Evolutionary conservation across 768 basidiomycete genomes (phyloP).

Genomic region (Tylopilus sp.): DNA sequence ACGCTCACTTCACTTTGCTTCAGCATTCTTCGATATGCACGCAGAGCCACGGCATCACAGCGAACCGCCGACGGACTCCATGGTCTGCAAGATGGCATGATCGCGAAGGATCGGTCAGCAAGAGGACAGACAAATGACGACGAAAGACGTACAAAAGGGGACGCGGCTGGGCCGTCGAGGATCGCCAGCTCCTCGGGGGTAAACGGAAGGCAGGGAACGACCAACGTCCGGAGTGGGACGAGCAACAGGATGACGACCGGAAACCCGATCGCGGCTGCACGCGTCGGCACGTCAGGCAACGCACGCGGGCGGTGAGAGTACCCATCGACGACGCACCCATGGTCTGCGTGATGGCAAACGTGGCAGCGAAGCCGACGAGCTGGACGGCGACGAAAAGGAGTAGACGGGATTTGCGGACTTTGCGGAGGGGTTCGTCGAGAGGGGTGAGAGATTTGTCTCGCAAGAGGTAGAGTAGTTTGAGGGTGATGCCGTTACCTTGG

Average conservation of each 20-base stretch:
- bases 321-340: constrained; percentile 48
- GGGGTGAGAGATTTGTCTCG: constrained; percentile 65
- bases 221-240: constrained; percentile 65
- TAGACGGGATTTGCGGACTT: constrained; percentile 73
- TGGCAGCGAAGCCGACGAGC: constrained; percentile 79
- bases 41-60: constrained; percentile 5
- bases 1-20: too few species aligned
- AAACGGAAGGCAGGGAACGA: constrained; percentile 77
- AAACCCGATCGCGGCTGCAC: constrained; percentile 81
- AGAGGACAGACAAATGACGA: neutral
- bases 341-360: constrained; percentile 89
- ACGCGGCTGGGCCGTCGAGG: constrained; percentile 88
- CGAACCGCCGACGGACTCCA: constrained; percentile 43
- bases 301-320: neutral
- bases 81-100: constrained; percentile 29
- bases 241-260: constrained; percentile 84
- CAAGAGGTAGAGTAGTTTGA: constrained; percentile 75
- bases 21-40: too few species aligned
- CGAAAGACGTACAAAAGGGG: constrained; percentile 68
- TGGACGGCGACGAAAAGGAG: constrained; percentile 71
- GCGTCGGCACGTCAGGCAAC: constrained; percentile 1
- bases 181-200: constrained; percentile 73
- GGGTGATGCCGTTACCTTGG: constrained; percentile 76
- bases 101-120: neutral
- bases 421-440: constrained; percentile 63